phyloP scores from a whole-genome alignment of 352 stramenopile species.

The Phytophthora tubulina region DNA sequence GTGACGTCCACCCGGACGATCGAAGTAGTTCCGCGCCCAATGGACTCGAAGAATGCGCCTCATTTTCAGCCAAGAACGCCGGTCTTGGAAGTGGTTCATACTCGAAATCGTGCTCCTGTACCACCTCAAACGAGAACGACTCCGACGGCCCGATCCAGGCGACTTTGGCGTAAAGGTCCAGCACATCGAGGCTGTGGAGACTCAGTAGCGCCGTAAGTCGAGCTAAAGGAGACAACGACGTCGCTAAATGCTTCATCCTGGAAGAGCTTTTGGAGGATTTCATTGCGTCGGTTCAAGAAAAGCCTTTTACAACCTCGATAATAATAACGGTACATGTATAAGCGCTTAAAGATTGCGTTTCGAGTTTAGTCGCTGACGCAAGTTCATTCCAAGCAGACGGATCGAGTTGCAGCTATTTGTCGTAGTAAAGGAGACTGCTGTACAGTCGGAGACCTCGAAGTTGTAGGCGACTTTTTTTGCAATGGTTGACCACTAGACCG shows the following conservation, averaged over 20 bases:
- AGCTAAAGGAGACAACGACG: conserved; percentile 12
- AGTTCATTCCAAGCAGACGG: background rate
- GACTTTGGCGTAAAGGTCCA: conserved; percentile 50
- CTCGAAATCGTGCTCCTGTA: conserved; percentile 34
- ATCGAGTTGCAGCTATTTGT: background rate
- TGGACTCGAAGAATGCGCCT: background rate
- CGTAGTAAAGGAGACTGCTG: background rate
- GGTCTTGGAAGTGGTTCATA: conserved; percentile 26
- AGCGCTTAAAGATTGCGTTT: background rate
- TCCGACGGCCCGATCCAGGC: conserved; percentile 48
- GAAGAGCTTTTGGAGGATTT: background rate
- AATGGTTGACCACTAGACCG: background rate
- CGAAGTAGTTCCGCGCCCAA: conserved; percentile 30
- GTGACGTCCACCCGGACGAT: conserved; percentile 48
- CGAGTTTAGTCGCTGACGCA: background rate
- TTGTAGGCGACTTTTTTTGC: conserved; percentile 20
- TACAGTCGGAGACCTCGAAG: background rate
- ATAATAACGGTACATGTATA: no score
- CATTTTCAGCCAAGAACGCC: conserved; percentile 17
- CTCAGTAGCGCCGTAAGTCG: conserved; percentile 30
- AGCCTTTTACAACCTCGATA: no score
- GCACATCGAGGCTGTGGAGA: conserved; percentile 47
- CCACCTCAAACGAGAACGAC: conserved; percentile 47
- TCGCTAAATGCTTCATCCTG: conserved; percentile 3
- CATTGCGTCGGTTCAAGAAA: no score